Base-by-base conservation (phyloP, 1,284 basidiomycete species). In the Boletus albobrunnescens region DNA sequence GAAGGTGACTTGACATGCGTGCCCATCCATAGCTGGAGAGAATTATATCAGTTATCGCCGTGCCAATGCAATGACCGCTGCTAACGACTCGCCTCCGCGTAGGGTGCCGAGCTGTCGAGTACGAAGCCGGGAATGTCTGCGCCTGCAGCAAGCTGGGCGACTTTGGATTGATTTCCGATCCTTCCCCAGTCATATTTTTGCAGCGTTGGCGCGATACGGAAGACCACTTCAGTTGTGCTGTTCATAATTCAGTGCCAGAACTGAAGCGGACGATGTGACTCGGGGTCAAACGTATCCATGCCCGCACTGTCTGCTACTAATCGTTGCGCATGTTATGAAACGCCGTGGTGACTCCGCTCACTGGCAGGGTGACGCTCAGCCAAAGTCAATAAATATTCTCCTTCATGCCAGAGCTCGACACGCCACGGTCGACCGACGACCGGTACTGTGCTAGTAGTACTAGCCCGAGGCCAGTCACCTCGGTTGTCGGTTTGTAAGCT, bases 1-100 rank as follows among this genome's bases (percentile, higher is more conserved):
- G 93, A 94, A 0, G 95, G 95, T 10, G 92, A 81, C 20, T 79
- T 90, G 1, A 91, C 79, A 63, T 99, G 96, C 0, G 96, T 98
- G 14, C 96, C 96, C 95, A 99, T 99, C 96, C 96, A 99, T 36
- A 96, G 73, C 91, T 95, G 59, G 42, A 44, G 26, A 31, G 36
- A 31, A 37, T 49, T 8, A n/a, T 14, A 14, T 46, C 39, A 56
- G n/a, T 24, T 9, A n/a, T 16, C 16, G 22, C 10, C 31, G 31
- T 27, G 43, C 30, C 30, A 16, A 14, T 16, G 30, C 17, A 33
- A 46, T 13, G 23, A 26, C 26, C 41, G 37, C 55, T 11, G 16
- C 36, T 27, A 35, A 56, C 67, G n/a, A n/a, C n/a, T 41, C 60
- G 77, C 79, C 72, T 82, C 79, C 24, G 80, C 81, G 57, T 82